Percentiles rank a stretch among this genome's conserved stretches.
Evolutionary conservation across 768 basidiomycete species (phyloP).

Genomic region (Tulasnella sp.): DNA sequence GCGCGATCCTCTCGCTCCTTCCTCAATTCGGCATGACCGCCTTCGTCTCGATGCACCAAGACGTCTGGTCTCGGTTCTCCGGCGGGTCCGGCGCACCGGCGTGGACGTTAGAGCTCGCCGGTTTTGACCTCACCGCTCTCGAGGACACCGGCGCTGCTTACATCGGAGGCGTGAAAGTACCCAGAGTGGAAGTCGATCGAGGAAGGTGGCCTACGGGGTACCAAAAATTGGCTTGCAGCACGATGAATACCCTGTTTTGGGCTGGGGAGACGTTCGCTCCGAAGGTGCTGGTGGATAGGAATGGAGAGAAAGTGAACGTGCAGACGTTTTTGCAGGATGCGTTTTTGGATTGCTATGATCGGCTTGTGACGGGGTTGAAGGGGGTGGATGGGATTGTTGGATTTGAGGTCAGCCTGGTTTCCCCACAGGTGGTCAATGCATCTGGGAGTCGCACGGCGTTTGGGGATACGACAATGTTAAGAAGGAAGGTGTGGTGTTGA

Average conservation of each 20-base stretch:
- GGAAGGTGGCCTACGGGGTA: conserved; percentile 93
- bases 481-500: conserved; percentile 61
- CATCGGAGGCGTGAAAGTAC: conserved; percentile 68
- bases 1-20: conserved; percentile 55
- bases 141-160: conserved; percentile 84
- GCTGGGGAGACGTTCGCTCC: conserved; percentile 41
- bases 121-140: conserved; percentile 72
- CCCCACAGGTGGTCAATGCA: conserved; percentile 51
- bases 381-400: conserved; percentile 75
- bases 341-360: conserved; percentile 70
- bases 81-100: conserved; percentile 96
- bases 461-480: conserved; percentile 78
- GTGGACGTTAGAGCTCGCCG: conserved; percentile 83
- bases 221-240: conserved; percentile 81
- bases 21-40: conserved; percentile 65
- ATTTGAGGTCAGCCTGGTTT: conserved; percentile 57
- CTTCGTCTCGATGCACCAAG: conserved; percentile 81
- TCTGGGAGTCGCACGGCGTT: conserved; percentile 89
- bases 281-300: conserved; percentile 51
- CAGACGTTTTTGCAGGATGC: conserved; percentile 77
- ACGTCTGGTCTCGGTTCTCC: conserved; percentile 91
- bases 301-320: conserved; percentile 51
- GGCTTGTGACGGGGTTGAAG: conserved; percentile 58
- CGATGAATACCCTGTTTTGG: conserved; percentile 46
- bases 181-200: conserved; percentile 65